Conservation (phyloP, 345 rosid genomes). For the Citrus inodora region DNA sequence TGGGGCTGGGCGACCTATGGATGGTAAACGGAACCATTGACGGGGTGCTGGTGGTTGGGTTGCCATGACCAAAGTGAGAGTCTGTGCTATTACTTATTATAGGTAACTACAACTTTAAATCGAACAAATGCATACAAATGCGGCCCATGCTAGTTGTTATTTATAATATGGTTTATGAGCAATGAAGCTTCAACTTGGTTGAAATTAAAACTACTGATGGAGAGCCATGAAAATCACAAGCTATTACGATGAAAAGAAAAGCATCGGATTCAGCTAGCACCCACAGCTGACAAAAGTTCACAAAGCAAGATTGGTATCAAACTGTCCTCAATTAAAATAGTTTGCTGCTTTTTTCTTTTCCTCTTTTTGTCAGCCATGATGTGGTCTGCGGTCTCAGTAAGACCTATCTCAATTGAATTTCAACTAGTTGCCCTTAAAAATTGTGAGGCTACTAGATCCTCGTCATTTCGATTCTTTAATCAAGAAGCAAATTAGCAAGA, state of each 20-base stretch:
- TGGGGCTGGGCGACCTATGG: slow-evolving; percentile 33
- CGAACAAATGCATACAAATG: background rate
- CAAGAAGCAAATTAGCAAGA: background rate
- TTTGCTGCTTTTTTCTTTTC: background rate
- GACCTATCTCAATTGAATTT: background rate
- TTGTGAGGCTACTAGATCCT: background rate
- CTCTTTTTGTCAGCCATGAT: background rate
- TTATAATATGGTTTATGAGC: slow-evolving; percentile 14
- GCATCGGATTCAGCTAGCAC: slow-evolving; percentile 44
- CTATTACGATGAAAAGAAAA: slow-evolving; percentile 10
- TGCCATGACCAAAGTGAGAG: slow-evolving; percentile 26
- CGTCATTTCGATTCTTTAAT: background rate
- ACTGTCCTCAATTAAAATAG: background rate
- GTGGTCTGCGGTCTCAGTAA: background rate
- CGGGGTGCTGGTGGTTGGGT: slow-evolving; percentile 40
- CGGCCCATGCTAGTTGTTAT: background rate
- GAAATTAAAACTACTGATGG: background rate
- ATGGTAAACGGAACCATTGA: slow-evolving; percentile 54
- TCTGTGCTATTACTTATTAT: too few species aligned
- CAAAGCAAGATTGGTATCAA: slow-evolving; percentile 36
- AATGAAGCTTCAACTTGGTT: slow-evolving; percentile 1
- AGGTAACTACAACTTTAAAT: background rate
- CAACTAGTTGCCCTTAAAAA: background rate
- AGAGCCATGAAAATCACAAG: slow-evolving; percentile 3
- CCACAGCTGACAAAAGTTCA: slow-evolving; percentile 29